Conservation (phyloP, 2,329 filamentous ascomycete species). For the Metarhizium humberi region DNA sequence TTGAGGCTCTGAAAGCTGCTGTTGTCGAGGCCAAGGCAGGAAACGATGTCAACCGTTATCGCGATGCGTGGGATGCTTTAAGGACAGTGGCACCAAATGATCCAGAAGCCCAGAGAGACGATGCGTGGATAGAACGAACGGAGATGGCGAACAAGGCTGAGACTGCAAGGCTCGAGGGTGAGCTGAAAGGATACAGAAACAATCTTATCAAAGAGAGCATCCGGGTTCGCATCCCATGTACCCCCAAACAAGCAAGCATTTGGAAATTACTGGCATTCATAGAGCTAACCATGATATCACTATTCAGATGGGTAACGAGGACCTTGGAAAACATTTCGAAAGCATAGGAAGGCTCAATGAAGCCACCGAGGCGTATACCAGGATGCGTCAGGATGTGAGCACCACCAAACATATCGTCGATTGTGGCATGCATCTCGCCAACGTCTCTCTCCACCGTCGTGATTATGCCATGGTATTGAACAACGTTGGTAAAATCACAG, state of each 20-base stretch:
- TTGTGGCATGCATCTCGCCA: slow-evolving; percentile 70
- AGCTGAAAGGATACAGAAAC: slow-evolving; percentile 90
- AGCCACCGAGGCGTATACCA: slow-evolving; percentile 68
- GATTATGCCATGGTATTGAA: slow-evolving; percentile 65
- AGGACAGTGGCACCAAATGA: slow-evolving; percentile 55
- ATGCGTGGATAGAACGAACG: slow-evolving; percentile 63
- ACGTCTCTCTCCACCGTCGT: slow-evolving; percentile 63
- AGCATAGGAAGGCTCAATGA: slow-evolving; percentile 62
- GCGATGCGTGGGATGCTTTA: slow-evolving; percentile 57
- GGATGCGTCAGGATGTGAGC: slow-evolving; percentile 87
- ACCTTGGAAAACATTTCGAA: slow-evolving; percentile 78
- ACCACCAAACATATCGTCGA: slow-evolving; percentile 75
- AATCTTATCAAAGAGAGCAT: slow-evolving; percentile 98
- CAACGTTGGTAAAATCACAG: slow-evolving; percentile 54
- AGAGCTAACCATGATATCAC: slow-evolving; percentile 5
- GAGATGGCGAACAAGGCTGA: slow-evolving; percentile 60
- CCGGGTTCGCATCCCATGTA: slow-evolving; percentile 41
- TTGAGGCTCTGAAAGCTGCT: slow-evolving; percentile 74
- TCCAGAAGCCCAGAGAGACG: slow-evolving; percentile 57
- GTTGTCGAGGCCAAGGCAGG: slow-evolving; percentile 67
- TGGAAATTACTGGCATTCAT: neutral
- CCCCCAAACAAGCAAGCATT: neutral
- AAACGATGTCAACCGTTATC: slow-evolving; percentile 64
- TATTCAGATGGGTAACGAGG: slow-evolving; percentile 82
- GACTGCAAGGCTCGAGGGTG: slow-evolving; percentile 66